Conservation (phyloP, 352 stramenopile genomes). For the Phytophthora boehmeriae region DNA sequence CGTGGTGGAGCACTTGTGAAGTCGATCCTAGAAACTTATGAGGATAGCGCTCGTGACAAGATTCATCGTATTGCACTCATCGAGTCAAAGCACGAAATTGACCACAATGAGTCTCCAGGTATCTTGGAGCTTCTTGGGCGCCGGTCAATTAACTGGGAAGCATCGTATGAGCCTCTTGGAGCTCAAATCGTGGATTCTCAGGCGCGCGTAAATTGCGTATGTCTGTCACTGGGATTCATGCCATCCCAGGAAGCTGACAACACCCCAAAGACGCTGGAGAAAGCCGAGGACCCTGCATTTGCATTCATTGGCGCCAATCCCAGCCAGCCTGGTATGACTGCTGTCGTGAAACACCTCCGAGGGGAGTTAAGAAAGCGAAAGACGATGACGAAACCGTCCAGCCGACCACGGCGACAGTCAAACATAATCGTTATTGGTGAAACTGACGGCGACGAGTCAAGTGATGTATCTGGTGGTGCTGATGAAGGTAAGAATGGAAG, state of each 20-base stretch:
- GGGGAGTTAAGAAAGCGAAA: conserved; percentile 61
- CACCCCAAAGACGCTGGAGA: conserved; percentile 75
- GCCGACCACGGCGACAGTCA: conserved; percentile 61
- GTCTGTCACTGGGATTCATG: conserved; percentile 85
- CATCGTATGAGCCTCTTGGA: conserved; percentile 81
- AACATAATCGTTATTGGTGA: conserved; percentile 90
- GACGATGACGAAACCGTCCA: conserved; percentile 31
- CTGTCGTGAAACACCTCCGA: conserved; percentile 82
- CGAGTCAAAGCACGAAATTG: conserved; percentile 90
- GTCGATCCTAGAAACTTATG: conserved; percentile 83
- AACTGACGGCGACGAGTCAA: conserved; percentile 77
- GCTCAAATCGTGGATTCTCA: conserved; percentile 89
- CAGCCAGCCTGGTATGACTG: conserved; percentile 81
- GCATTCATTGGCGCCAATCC: conserved; percentile 84
- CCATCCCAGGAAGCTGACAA: conserved; percentile 67
- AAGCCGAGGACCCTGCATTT: conserved; percentile 82
- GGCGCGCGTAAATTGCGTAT: conserved; percentile 85
- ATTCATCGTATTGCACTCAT: conserved; percentile 85
- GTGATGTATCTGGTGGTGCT: conserved; percentile 69
- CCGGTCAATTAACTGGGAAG: conserved; percentile 90
- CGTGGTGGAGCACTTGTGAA: conserved; percentile 83
- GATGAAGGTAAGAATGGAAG: conserved; percentile 49
- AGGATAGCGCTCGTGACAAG: conserved; percentile 76
- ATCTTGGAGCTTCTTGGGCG: conserved; percentile 83
- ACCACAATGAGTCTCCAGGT: conserved; percentile 73